These are phyloP conservation scores for Neurospora sp. DNA, from an alignment of 495 filamentous ascomycete species.

Conservation along the genomic window DNA sequence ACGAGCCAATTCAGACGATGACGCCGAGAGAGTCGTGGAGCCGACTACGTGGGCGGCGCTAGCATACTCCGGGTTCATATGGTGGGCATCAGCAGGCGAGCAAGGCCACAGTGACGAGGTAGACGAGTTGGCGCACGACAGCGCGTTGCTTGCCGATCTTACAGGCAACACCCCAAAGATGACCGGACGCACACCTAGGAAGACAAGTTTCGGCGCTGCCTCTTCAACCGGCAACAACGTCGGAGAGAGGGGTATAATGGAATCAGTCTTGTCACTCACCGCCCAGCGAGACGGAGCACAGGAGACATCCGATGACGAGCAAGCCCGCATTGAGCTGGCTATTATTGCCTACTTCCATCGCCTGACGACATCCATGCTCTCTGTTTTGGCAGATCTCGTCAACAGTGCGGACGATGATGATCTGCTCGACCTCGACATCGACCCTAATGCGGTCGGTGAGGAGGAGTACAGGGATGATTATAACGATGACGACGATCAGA, in stretches of 20 bases:
- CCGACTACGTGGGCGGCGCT: constrained; percentile 80
- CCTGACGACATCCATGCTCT: constrained; percentile 62
- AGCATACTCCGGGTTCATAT: constrained; percentile 88
- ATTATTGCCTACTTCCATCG: constrained; percentile 90
- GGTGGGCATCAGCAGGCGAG: constrained; percentile 97
- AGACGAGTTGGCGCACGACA: constrained; percentile 39
- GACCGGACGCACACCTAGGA: constrained; percentile 10
- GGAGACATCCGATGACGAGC: constrained; percentile 16
- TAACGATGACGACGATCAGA: constrained; percentile 17
- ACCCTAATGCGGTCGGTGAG: constrained; percentile 10
- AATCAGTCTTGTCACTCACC: constrained; percentile 31
- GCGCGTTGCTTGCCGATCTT: constrained; percentile 35
- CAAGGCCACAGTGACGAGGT: constrained; percentile 47
- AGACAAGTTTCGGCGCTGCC: constrained; percentile 19
- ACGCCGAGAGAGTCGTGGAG: constrained; percentile 53
- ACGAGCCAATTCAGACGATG: constrained; percentile 18
- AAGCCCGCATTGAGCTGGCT: constrained; percentile 51
- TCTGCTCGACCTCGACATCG: constrained; percentile 32
- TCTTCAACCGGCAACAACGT: constrained; percentile 1
- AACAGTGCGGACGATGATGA: constrained; percentile 47
- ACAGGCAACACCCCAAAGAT: not conserved
- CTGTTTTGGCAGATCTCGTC: constrained; percentile 57
- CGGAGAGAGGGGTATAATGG: constrained; percentile 6
- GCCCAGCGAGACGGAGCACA: constrained; percentile 12
- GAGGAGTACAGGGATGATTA: constrained; percentile 4